These are phyloP conservation scores for Retiboletus fuscus DNA, from an alignment of 1,284 basidiomycete genomes.

Conservation along the genomic window DNA sequence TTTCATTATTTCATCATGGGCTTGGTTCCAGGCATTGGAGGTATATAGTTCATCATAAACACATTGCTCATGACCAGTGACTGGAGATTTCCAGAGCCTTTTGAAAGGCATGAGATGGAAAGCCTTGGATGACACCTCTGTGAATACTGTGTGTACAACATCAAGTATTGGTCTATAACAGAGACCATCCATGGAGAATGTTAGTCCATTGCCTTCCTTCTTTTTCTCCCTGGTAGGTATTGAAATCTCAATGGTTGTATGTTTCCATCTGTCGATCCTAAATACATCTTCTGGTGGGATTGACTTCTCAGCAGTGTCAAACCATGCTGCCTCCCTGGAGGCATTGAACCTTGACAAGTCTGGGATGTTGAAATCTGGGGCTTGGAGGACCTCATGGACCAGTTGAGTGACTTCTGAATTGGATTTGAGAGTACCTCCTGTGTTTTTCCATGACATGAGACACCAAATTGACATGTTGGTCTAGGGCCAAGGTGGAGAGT, in stretches of 20 bases:
- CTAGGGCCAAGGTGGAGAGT: slow-evolving; percentile 15
- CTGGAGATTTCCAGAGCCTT: slow-evolving; percentile 2
- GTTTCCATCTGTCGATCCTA: slow-evolving; percentile 8
- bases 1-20: too few relatives aligned
- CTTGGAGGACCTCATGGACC: slow-evolving; percentile 16
- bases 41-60: slow-evolving; percentile 25
- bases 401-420: slow-evolving; percentile 10
- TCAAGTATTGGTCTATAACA: not conserved
- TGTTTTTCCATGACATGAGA: not conserved
- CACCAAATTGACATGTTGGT: not conserved
- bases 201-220: slow-evolving; percentile 9
- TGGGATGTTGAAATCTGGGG: not conserved
- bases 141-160: slow-evolving; percentile 6
- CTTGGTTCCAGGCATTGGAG: slow-evolving; percentile 20
- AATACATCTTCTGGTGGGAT: slow-evolving; percentile 3
- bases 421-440: not conserved
- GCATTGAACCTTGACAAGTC: slow-evolving; percentile 6
- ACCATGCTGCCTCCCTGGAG: not conserved
- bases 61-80: not conserved
- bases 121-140: not conserved
- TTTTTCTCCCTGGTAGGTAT: slow-evolving; percentile 16
- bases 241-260: not conserved
- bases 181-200: slow-evolving; percentile 9
- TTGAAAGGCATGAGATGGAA: slow-evolving; percentile 26
- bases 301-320: slow-evolving; percentile 5